Base-by-base conservation (phyloP, 176 grass and related monocot genomes). In the Raddia distichophylla region DNA sequence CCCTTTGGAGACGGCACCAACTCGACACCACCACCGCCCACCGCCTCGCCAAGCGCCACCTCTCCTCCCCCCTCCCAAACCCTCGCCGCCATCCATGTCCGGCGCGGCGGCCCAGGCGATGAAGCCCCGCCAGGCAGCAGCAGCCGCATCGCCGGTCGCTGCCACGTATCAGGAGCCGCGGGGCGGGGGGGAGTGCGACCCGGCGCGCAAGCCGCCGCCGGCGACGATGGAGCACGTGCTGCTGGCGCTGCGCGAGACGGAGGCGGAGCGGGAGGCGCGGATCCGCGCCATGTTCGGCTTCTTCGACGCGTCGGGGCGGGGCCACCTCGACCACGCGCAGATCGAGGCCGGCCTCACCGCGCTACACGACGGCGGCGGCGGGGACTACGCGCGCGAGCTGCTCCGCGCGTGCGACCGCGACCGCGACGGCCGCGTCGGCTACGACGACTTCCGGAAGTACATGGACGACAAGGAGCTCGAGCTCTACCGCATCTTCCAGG, bases 381-480 rank as follows among this genome's bases (percentile, higher is more conserved):
- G 64, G 47, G 83, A 56, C 63, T 97, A 97, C 84, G 94, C 94
- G 34, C 71, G 90, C 66, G 94, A 92, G 75, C 85, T 97, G 82
- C 82, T 97, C 57, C 78, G 83, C 77, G 91, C 92, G 17, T 97
- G 91, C 62, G 94, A 91, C 56, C 68, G 88, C 27, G 73, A 97
- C 67, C 83, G 85, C 34, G 91, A 93, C 34, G 94, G 94, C 27
- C 86, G 86, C 54, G 94, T 97, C 40, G 91, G 90, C 22, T 93
- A 93, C 76, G 79, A 89, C 22, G 94, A 97, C 71, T 97, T 97
- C 84, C 86, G 83, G 22, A 74, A 76, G 55, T 93, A 97, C 79
- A 93, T 97, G 86, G 90, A 97, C 66, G 88, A 86, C 85, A 93
- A 97, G 83, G 94, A 97, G 83, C 86, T 97, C 73, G 91, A 97